Evolutionary conservation across 371 early-diverging fungal species (phyloP).

Genomic region (Sporodiniella umbellata): DNA sequence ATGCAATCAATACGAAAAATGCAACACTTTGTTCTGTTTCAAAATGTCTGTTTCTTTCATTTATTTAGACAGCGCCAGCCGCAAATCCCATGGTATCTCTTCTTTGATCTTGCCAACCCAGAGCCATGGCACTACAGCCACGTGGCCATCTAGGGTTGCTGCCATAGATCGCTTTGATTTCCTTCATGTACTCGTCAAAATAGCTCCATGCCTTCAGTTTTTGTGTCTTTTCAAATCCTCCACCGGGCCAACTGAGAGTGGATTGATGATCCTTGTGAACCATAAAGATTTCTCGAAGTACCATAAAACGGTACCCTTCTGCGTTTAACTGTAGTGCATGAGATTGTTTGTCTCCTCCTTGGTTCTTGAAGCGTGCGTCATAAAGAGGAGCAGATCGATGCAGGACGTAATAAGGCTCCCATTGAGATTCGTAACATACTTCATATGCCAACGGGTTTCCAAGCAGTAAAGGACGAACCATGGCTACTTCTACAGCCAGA

Average conservation of each 20-base stretch:
- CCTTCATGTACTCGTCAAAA: slow-evolving; percentile 52
- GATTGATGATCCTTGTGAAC: slow-evolving; percentile 59
- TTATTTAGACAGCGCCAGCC: slow-evolving; percentile 26
- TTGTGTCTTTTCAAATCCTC: too few relatives aligned
- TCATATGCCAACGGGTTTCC: slow-evolving; percentile 42
- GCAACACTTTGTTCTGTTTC: too few relatives aligned
- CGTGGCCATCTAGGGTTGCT: slow-evolving; percentile 54
- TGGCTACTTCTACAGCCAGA: too few relatives aligned
- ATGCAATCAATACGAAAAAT: too few relatives aligned
- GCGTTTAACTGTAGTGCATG: slow-evolving; percentile 63
- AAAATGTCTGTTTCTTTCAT: too few relatives aligned
- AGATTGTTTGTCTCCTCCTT: slow-evolving; percentile 69
- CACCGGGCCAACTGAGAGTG: slow-evolving; percentile 32
- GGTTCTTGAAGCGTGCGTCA: slow-evolving; percentile 61
- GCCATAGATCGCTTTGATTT: slow-evolving; percentile 51
- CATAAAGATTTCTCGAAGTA: slow-evolving; percentile 50
- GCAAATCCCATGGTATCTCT: slow-evolving; percentile 34
- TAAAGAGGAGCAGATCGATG: slow-evolving; percentile 49
- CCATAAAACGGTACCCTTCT: slow-evolving; percentile 50
- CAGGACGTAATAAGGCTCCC: slow-evolving; percentile 70
- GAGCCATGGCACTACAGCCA: slow-evolving; percentile 49
- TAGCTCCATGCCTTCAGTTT: slow-evolving; percentile 52
- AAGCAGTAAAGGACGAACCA: slow-evolving; percentile 20
- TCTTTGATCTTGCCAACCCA: slow-evolving; percentile 48
- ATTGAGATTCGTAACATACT: slow-evolving; percentile 68